Evolutionary conservation across 2,329 filamentous ascomycete species (phyloP), one percentile per base, ranked within the genome.

Genomic region (Claviceps citrina): DNA sequence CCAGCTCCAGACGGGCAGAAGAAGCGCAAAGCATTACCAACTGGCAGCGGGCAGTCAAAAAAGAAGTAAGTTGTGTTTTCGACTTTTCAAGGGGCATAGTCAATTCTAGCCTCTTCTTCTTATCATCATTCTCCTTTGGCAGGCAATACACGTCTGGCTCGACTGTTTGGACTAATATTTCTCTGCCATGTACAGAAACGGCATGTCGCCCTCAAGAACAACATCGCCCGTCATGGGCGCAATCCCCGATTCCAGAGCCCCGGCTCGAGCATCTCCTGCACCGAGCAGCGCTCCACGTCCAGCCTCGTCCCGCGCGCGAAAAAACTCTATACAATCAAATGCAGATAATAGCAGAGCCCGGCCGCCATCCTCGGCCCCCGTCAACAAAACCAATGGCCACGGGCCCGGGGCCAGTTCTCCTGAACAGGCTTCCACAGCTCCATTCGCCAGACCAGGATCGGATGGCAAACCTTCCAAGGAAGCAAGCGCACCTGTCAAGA

Each of bases 191-290:
- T n/a, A 50, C 26, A 63, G 65, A 26, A 44, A 44, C 20, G 70
- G 67, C 43, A 71, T 77, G 51, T 83, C 84, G 1, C 77, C 82
- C 15, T 78, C 78, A 3, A 66, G 80, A 47, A 73, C 76, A n/a
- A 80, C 84, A 1, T 89, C 86, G 1, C 84, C 84, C 15, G 70
- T 86, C 35, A 67, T 83, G 36, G 71, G 75, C 36, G 72, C 70
- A n/a, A 73, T 84, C 43, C 70, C 75, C 20, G 82, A 85, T 49
- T 64, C 62, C 2, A 69, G 69, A 47, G 67, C 61, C 47, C 60
- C 57, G 39, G 65, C 56, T 49, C 67, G 64, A 46, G 65, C 53
- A 40, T 83, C 79, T 31, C 80, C 81, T 22, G 73, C 69, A 7
- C 78, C 78, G 4, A 59, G 62, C 35, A 61, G 62, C 43, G 59